Evolutionary conservation across 495 filamentous ascomycete species (phyloP), one percentile per base, ranked within the genome.

Genomic region (Hapsidospora chrysogenum): DNA sequence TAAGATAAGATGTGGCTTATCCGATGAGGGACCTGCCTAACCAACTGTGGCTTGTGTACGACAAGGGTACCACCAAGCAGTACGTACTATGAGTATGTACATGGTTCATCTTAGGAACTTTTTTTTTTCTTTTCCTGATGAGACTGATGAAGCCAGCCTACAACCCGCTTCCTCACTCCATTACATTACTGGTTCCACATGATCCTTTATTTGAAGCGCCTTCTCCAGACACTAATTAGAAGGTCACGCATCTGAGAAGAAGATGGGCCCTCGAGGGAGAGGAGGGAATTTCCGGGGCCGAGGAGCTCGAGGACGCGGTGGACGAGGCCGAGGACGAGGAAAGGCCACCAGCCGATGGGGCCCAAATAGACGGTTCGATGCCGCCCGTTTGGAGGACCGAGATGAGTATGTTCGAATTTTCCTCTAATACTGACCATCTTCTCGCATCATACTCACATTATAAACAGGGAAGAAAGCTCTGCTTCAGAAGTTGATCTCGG

Each of bases 231-330:
- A 26, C 6, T 26, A 26, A 26, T 26, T 26, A 6, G 6, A 6
- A 26, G 23, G n/a, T n/a, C n/a, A n/a, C n/a, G n/a, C n/a, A n/a
- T n/a, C n/a, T n/a, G n/a, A n/a, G n/a, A n/a, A 26, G 11, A 11
- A 26, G 6, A 26, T 26, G 23, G 41, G 44, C 3, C 41, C 44
- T 31, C 36, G 37, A 30, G 15, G 42, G 30, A 29, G 52, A 33
- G 33, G 56, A 38, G 38, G 52, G 38, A 42, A 56, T 33, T 39
- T 59, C 45, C 46, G 62, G 44, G 37, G 56, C 40, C 43, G 57
- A 30, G 42, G 61, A 43, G 37, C 37, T 34, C 18, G 40, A 39
- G 31, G 40, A 33, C 15, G 23, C 23, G 30, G 42, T 17, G 16
- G 39, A 40, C 6, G 39, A 28, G 37, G 48, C 21, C 19, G 48